phyloP scores from a whole-genome alignment of 345 rosid genomes.

The Aurinia saxatilis region DNA sequence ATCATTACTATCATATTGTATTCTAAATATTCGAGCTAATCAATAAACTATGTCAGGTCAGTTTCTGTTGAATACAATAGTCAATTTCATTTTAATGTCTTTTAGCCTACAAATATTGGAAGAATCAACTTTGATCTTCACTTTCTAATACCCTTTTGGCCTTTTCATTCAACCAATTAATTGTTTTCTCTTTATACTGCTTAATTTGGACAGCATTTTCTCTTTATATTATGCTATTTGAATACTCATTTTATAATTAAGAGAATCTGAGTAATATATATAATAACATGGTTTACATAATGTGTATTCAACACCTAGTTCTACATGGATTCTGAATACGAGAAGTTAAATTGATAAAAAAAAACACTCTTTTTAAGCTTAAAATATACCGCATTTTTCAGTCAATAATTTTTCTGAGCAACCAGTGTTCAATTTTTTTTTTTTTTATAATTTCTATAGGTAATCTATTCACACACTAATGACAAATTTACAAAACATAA shows the following conservation, averaged over 20 bases:
- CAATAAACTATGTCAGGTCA: slow-evolving; percentile 22
- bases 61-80: slow-evolving; percentile 12
- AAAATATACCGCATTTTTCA: background rate
- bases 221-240: background rate
- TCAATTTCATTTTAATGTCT: slow-evolving; percentile 9
- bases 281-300: background rate
- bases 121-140: slow-evolving; percentile 20
- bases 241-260: background rate
- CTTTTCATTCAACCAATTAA: background rate
- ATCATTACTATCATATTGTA: slow-evolving; percentile 11
- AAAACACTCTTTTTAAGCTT: background rate
- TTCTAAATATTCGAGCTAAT: slow-evolving; percentile 26
- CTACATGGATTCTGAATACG: background rate
- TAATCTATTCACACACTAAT: too few relatives aligned
- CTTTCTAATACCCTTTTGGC: slow-evolving; percentile 8
- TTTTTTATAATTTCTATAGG: background rate
- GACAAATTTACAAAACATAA: background rate
- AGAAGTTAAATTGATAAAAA: background rate
- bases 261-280: background rate
- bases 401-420: too few relatives aligned
- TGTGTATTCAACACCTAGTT: background rate
- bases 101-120: slow-evolving; percentile 11
- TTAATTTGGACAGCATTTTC: background rate
- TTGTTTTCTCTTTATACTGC: background rate
- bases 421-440: too few relatives aligned